Conservation (phyloP, 352 stramenopile species). For the Phytophthora sojae region DNA sequence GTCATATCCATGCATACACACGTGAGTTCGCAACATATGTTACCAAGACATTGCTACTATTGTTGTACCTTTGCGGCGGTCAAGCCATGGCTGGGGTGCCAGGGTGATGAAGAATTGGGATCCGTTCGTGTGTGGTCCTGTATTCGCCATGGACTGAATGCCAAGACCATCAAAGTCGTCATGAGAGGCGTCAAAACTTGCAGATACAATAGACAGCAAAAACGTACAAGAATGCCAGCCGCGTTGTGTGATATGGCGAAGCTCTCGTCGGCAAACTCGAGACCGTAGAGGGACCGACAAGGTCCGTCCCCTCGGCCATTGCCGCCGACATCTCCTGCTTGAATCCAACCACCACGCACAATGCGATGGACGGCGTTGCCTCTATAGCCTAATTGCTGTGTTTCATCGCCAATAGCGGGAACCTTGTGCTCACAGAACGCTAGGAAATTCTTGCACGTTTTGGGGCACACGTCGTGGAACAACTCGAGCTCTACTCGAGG, state of each 20-base stretch:
- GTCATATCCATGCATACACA: slow-evolving; percentile 2
- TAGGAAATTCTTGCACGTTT: slow-evolving; percentile 80
- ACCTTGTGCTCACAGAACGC: slow-evolving; percentile 71
- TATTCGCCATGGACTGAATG: slow-evolving; percentile 96
- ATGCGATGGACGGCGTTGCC: slow-evolving; percentile 71
- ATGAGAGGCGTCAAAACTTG: neutral
- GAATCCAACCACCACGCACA: slow-evolving; percentile 76
- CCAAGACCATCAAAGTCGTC: slow-evolving; percentile 1
- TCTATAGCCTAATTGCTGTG: slow-evolving; percentile 53
- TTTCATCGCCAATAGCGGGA: slow-evolving; percentile 50
- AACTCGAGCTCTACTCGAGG: slow-evolving; percentile 78
- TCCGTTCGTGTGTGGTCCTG: slow-evolving; percentile 95
- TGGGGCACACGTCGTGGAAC: slow-evolving; percentile 63
- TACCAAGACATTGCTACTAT: neutral
- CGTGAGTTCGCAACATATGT: neutral
- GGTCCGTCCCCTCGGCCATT: slow-evolving; percentile 56
- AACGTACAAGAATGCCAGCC: slow-evolving; percentile 65
- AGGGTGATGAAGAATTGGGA: slow-evolving; percentile 99
- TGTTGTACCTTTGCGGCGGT: slow-evolving; percentile 68
- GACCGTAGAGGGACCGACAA: slow-evolving; percentile 64
- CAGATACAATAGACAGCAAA: neutral
- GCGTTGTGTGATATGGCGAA: slow-evolving; percentile 74
- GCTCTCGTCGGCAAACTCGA: slow-evolving; percentile 77
- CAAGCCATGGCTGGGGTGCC: slow-evolving; percentile 65
- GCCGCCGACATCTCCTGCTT: slow-evolving; percentile 67